A percentile compares a stretch with the other conserved stretches of the same genome.
phyloP scores from a whole-genome alignment of 2,329 filamentous ascomycete genomes.

The Tolypocladium inflatum region DNA sequence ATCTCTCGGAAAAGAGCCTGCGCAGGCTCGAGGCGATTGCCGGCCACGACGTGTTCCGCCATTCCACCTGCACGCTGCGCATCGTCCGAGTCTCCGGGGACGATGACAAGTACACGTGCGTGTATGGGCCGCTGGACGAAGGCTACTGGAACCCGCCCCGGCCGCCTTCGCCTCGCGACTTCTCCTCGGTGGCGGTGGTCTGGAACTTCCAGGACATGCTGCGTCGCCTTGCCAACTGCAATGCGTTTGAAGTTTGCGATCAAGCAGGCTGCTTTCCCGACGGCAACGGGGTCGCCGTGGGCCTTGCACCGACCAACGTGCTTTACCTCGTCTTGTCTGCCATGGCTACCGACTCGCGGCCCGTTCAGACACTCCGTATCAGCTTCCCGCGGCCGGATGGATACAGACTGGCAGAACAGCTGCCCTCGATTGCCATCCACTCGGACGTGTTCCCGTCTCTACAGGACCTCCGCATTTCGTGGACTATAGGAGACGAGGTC shows the following conservation, averaged over 20 bases:
- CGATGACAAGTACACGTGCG: not conserved
- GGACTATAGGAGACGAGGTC: not conserved
- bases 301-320: not conserved
- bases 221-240: not conserved
- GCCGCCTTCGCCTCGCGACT: not conserved
- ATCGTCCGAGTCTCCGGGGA: not conserved
- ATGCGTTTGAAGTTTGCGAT: not conserved
- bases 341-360: not conserved
- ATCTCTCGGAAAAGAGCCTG: not conserved
- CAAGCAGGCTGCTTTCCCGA: not conserved
- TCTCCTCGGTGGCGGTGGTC: not conserved
- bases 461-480: not conserved
- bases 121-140: not conserved
- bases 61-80: not conserved
- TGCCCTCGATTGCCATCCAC: not conserved
- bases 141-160: not conserved
- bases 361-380: not conserved
- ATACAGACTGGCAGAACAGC: not conserved
- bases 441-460: not conserved
- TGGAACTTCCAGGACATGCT: not conserved
- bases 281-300: not conserved
- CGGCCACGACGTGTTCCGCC: not conserved
- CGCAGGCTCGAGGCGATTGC: not conserved
- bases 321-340: not conserved
- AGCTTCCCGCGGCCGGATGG: rapidly evolving